These are phyloP conservation scores for Apocynum venetum DNA, from an alignment of 257 asterid species.

Conservation along the genomic window DNA sequence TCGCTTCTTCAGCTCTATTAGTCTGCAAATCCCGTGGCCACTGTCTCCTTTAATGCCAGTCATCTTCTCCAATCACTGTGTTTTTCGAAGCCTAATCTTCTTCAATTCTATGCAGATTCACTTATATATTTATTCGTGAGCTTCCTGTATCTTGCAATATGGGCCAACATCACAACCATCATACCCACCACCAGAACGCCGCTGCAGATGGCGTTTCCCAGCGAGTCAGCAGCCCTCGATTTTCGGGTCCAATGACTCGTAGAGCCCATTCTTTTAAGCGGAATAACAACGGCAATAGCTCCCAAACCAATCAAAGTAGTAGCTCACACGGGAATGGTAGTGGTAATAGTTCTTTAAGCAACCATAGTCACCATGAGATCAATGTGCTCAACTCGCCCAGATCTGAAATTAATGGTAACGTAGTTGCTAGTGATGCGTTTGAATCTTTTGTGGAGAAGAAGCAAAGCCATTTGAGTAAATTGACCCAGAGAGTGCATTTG, in stretches of 20 bases:
- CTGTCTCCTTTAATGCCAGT: slow-evolving; percentile 16
- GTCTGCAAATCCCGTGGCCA: not conserved
- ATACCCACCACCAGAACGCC: slow-evolving; percentile 43
- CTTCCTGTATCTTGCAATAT: slow-evolving; percentile 19
- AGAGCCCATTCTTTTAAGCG: slow-evolving; percentile 81
- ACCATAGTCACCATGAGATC: slow-evolving; percentile 49
- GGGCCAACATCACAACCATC: slow-evolving; percentile 75
- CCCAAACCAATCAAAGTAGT: slow-evolving; percentile 24
- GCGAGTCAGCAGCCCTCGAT: slow-evolving; percentile 90
- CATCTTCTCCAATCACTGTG: slow-evolving; percentile 1
- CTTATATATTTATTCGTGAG: not conserved
- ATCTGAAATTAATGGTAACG: slow-evolving; percentile 49
- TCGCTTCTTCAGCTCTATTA: not conserved
- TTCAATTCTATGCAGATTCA: not conserved
- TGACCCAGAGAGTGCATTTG: slow-evolving; percentile 67
- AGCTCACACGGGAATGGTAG: not conserved
- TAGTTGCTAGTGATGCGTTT: slow-evolving; percentile 41
- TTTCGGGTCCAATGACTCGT: slow-evolving; percentile 92
- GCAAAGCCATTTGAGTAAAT: slow-evolving; percentile 57
- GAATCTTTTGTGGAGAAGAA: slow-evolving; percentile 42
- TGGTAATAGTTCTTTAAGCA: slow-evolving; percentile 1
- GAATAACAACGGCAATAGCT: slow-evolving; percentile 23
- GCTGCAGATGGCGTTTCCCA: slow-evolving; percentile 64
- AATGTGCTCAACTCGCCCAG: slow-evolving; percentile 89
- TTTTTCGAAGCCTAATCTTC: not conserved